Evolutionary conservation across 768 basidiomycete species (phyloP), one percentile per base, ranked within the genome.

Genomic region (Mycena albidolilacea): DNA sequence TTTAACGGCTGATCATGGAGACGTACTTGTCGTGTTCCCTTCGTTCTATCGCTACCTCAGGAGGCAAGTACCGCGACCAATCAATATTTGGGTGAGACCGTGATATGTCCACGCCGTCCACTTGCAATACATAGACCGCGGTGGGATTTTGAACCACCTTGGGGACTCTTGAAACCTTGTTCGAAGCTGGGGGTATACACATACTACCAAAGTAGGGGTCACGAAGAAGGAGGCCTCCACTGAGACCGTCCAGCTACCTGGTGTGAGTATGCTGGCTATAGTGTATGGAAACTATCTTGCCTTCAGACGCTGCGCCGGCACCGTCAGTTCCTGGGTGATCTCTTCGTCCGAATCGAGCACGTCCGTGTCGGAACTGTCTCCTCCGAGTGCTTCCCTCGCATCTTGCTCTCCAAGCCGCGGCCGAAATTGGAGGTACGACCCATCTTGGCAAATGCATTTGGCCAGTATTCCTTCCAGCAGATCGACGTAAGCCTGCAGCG

Each of bases 11-110:
- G 9, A 30, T 19, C 6, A 30, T 14, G 41, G 17, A 10, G 21
- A 67, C 71, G 38, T 23, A 74, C 77, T 60, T 75, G 71, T 78
- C 77, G 62, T 78, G 77, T 60, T 76, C 70, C 62, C 44, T 66
- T 50, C 76, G 39, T 1, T 48, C 30, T 21, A 76, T 19, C 35
- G 35, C 7, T 8, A 74, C 70, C 14, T 55, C 55, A 1, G 38
- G 37, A 6, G 76, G 73, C 6, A 76, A 54, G 52, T 76, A 21
- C 46, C 73, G 46, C 58, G 70, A 74, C 76, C 76, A 76, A 19
- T 76, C 76, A 19, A 76, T 35, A 14, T 68, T 38, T 3, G 60
- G 70, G 50, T 74, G n/a, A n/a, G 57, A 23, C 14, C 63, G 39
- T 7, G 69, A 12, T 21, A 50, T 44, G 39, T 66, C 46, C 11